These are phyloP conservation scores for Linnemannia exigua DNA, from an alignment of 192 early-diverging fungal species.

Conservation along the genomic window DNA sequence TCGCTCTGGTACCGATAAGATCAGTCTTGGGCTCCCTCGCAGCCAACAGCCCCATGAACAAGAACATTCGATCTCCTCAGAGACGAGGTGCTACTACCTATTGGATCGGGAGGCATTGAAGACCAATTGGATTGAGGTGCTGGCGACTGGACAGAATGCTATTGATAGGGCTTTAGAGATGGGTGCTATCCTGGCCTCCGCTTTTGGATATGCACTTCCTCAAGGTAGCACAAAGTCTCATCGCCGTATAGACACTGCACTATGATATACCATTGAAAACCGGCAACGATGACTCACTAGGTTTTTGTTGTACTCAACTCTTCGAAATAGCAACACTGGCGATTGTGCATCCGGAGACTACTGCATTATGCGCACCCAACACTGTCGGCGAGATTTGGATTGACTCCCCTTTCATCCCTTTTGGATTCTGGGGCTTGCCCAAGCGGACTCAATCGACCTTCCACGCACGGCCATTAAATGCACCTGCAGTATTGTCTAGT, in stretches of 20 bases:
- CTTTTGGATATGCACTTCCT: slow-evolving; percentile 69
- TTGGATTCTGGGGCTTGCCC: slow-evolving; percentile 82
- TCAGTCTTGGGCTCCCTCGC: slow-evolving; percentile 34
- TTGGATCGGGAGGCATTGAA: slow-evolving; percentile 75
- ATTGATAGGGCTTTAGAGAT: slow-evolving; percentile 17
- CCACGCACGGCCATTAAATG: slow-evolving; percentile 70
- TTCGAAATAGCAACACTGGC: slow-evolving; percentile 68
- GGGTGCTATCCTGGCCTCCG: slow-evolving; percentile 46
- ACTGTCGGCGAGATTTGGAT: slow-evolving; percentile 88
- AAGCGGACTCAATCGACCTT: slow-evolving; percentile 80
- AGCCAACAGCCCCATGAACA: not conserved
- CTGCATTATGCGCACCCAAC: slow-evolving; percentile 75
- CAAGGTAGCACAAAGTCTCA: slow-evolving; percentile 48
- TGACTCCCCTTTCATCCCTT: slow-evolving; percentile 73
- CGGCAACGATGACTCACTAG: not conserved
- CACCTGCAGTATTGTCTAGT: slow-evolving; percentile 29
- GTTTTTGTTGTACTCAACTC: not conserved
- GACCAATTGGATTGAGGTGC: slow-evolving; percentile 66
- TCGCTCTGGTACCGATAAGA: slow-evolving; percentile 3
- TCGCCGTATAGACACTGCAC: not conserved
- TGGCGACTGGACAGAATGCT: slow-evolving; percentile 56
- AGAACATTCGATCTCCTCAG: slow-evolving; percentile 20
- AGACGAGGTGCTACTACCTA: slow-evolving; percentile 49
- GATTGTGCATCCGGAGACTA: slow-evolving; percentile 85
- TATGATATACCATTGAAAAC: not conserved